A percentile compares a stretch with the other conserved stretches of the same genome.
phyloP scores from a whole-genome alignment of 2,329 filamentous ascomycete species.

The Cercospora sp. region DNA sequence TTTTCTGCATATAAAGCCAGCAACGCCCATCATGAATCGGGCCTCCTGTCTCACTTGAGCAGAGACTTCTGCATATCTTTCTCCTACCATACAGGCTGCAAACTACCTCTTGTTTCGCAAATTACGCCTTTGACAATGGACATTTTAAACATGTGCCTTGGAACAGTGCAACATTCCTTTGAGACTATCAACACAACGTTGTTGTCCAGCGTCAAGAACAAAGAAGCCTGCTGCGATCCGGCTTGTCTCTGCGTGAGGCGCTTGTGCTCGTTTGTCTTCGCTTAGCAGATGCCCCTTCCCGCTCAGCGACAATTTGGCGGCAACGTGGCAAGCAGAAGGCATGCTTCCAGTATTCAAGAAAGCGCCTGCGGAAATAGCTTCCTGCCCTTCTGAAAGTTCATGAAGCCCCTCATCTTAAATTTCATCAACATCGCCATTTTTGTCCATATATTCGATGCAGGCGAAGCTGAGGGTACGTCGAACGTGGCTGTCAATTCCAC shows the following conservation, averaged over 20 bases:
- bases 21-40: too few species aligned
- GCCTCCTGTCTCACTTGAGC: too few species aligned
- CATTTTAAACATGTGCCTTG: neutral
- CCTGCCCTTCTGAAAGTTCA: too few species aligned
- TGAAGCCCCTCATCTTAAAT: too few species aligned
- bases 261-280: neutral
- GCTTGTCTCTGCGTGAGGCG: neutral
- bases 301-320: neutral
- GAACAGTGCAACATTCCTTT: neutral
- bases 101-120: too few species aligned
- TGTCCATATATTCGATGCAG: too few species aligned
- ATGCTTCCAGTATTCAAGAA: neutral
- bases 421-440: too few species aligned
- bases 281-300: neutral
- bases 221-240: neutral
- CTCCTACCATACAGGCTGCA: too few species aligned
- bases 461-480: too few species aligned
- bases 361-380: neutral
- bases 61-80: too few species aligned
- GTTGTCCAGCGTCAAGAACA: neutral
- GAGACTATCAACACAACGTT: neutral
- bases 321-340: neutral
- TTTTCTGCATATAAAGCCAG: too few species aligned
- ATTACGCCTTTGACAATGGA: neutral
- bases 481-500: neutral